phyloP scores from a whole-genome alignment of 768 basidiomycete species.

The Phylloporus sp. region DNA sequence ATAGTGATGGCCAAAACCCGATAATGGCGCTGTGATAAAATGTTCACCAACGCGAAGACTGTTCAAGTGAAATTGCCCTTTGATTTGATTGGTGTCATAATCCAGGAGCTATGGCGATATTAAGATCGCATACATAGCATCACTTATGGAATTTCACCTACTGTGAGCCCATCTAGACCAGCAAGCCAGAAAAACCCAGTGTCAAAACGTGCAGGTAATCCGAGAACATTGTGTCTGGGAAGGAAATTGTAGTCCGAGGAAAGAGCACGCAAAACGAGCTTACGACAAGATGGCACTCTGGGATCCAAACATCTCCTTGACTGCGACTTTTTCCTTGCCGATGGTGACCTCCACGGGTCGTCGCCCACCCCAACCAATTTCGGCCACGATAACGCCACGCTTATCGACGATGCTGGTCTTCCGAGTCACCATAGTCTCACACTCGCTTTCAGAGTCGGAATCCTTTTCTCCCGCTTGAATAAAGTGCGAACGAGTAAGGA shows the following conservation, averaged over 20 bases:
- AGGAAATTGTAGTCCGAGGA: not conserved
- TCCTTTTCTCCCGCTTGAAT: constrained; percentile 25
- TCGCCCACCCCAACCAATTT: constrained; percentile 51
- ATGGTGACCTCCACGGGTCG: constrained; percentile 49
- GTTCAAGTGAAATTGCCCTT: constrained; percentile 50
- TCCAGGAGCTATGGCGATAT: constrained; percentile 43
- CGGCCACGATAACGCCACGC: constrained; percentile 40
- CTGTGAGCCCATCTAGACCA: constrained; percentile 49
- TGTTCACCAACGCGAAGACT: constrained; percentile 41
- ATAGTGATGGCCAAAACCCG: constrained; percentile 53
- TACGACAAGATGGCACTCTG: constrained; percentile 54
- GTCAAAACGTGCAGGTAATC: constrained; percentile 60
- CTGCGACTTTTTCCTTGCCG: constrained; percentile 45
- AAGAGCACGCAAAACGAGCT: constrained; percentile 13
- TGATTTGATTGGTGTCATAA: constrained; percentile 45
- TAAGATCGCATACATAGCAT: constrained; percentile 4
- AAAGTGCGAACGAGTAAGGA: constrained; percentile 40
- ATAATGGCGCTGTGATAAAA: constrained; percentile 48
- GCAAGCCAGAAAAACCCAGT: constrained; percentile 59
- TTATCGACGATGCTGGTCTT: constrained; percentile 44
- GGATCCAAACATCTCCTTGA: constrained; percentile 56
- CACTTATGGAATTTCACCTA: constrained; percentile 27
- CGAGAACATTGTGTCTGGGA: constrained; percentile 53
- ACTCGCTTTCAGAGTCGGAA: constrained; percentile 29
- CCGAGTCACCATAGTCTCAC: constrained; percentile 27